phyloP scores from a whole-genome alignment of 2,329 filamentous ascomycete species.

The Zopfia rhizophila region DNA sequence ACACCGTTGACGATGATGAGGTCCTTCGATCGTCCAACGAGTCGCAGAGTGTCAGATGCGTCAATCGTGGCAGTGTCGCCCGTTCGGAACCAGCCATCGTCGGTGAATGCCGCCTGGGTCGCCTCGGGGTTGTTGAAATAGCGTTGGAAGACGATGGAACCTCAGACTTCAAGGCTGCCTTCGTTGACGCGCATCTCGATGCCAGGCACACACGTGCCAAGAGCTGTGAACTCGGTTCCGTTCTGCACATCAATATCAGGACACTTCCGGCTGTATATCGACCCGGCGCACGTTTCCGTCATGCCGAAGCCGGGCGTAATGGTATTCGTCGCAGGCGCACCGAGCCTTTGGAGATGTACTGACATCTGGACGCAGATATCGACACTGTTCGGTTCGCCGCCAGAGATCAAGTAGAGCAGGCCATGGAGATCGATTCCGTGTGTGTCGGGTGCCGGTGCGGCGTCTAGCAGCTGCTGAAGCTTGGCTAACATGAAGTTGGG shows the following conservation, averaged over 20 bases:
- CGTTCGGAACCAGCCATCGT: conserved; percentile 37
- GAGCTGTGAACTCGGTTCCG: conserved; percentile 44
- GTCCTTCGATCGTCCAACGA: conserved; percentile 38
- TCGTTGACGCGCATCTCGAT: conserved; percentile 53
- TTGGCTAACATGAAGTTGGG: conserved; percentile 55
- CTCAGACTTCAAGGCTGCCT: conserved; percentile 37
- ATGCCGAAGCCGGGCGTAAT: conserved; percentile 60
- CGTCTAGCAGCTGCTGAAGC: conserved; percentile 11
- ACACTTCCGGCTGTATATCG: conserved; percentile 56
- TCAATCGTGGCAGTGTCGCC: conserved; percentile 39
- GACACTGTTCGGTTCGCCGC: conserved; percentile 59
- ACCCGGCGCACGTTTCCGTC: conserved; percentile 65
- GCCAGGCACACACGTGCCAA: conserved; percentile 54
- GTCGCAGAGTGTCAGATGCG: conserved; percentile 25
- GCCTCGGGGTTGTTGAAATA: conserved; percentile 47
- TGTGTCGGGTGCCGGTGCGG: background rate
- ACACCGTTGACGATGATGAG: conserved; percentile 40
- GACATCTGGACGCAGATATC: conserved; percentile 44
- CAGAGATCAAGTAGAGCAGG: conserved; percentile 51
- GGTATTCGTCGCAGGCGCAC: conserved; percentile 42
- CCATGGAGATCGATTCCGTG: conserved; percentile 38
- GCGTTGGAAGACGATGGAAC: conserved; percentile 53
- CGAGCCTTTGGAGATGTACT: conserved; percentile 40
- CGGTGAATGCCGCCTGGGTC: conserved; percentile 31
- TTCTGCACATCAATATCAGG: conserved; percentile 53